Percentiles rank a stretch among this genome's conserved stretches.
Conservation (phyloP, 164 flowering plant species). For the Santalum album region DNA sequence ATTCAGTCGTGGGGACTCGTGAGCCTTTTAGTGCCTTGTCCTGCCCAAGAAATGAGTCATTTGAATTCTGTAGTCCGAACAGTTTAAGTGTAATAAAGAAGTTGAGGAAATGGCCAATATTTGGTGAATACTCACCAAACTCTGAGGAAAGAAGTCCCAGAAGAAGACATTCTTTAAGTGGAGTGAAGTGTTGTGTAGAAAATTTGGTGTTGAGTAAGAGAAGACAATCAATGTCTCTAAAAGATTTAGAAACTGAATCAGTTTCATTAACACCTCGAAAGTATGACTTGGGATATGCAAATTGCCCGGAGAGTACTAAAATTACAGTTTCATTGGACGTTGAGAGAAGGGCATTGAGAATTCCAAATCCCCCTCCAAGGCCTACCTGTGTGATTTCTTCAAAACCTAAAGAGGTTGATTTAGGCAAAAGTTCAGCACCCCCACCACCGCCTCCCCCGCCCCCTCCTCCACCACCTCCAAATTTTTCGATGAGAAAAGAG, state of each 20-base stretch:
- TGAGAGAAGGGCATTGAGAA: conserved; percentile 61
- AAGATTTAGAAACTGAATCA: conserved; percentile 40
- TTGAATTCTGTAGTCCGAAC: conserved; percentile 25
- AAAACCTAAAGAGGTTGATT: conserved; percentile 29
- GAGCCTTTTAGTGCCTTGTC: conserved; percentile 18
- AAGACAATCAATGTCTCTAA: conserved; percentile 58
- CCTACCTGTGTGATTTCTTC: conserved; percentile 38
- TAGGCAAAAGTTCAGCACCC: conserved; percentile 28
- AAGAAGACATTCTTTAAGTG: conserved; percentile 83
- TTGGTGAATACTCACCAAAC: conserved; percentile 28
- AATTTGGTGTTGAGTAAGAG: conserved; percentile 38
- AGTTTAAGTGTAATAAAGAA: conserved; percentile 38
- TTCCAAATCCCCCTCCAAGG: conserved; percentile 88
- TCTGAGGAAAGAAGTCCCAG: conserved; percentile 36
- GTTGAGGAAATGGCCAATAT: conserved; percentile 45
- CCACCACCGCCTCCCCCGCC: conserved; percentile 63
- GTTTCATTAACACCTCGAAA: conserved; percentile 23
- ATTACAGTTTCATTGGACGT: conserved; percentile 32
- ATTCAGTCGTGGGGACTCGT: conserved; percentile 16
- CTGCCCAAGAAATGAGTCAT: conserved; percentile 19
- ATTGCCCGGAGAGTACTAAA: conserved; percentile 32
- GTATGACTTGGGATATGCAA: conserved; percentile 25
- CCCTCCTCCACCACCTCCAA: conserved; percentile 71
- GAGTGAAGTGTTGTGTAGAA: conserved; percentile 39
- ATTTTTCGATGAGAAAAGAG: conserved; percentile 24